Evolutionary conservation across 1,139 yeast genomes (phyloP), one percentile per base, ranked within the genome.

Genomic region (Petasospora rhodanensis): DNA sequence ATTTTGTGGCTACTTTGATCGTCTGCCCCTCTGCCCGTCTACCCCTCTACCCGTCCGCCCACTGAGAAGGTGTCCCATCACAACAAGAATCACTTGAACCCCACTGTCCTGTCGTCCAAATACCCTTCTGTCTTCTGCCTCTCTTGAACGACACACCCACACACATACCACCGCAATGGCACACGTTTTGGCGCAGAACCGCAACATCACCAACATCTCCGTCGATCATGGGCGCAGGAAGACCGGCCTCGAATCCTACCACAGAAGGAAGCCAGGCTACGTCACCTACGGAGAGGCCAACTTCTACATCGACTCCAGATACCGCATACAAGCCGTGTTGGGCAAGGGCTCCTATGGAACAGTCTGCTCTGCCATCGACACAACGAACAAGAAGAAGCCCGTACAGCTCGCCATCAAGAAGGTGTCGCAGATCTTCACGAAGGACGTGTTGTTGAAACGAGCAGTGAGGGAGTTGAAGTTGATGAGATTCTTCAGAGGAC

Each of bases 311-410:
- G 81, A 80, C 40, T 59, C 72, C 2, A 62, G 85, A 29, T 91
- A 87, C 57, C 67, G 70, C 35, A 66, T 89, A 11, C 61, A 72
- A 24, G 68, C 71, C 26, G 69, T 79, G 3, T 65, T 89, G 31
- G 97, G 97, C 0, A 76, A 79, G 46, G 97, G 97, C 0, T 79
- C 95, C 0, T 89, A 85, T 55, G 97, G 97, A 2, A 75, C 80
- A 1, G 97, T 91, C 4, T 82, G 91, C 49, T 73, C 86, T 6
- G 96, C 94, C 0, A 54, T 78, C 10, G 96, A 89, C 55, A 60
- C 54, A 14, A 26, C 51, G 1, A 41, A 46, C 46, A 26, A 57
- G 29, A 45, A 42, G 8, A 55, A 52, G 19, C 54, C 56, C 12
- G 45, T 51, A 7, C 45, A 65, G 31, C 51, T 76, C 52, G 96